A percentile compares a stretch with the other conserved stretches of the same genome.
These are phyloP conservation scores for Tephrocybe sp. DNA, from an alignment of 768 basidiomycete genomes.

Conservation along the genomic window DNA sequence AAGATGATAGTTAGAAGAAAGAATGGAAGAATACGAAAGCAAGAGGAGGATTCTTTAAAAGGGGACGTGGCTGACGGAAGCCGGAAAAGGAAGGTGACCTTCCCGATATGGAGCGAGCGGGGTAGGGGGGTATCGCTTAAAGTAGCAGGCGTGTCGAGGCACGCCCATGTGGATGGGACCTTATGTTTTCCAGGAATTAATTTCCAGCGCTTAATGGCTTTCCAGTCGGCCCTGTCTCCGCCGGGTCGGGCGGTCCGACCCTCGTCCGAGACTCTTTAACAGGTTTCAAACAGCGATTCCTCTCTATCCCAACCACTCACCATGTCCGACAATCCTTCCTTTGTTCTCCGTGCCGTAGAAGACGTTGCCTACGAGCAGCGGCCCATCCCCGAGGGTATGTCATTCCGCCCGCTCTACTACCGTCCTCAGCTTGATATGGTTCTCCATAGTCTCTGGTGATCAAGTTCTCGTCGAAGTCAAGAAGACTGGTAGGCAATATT, in stretches of 20 bases:
- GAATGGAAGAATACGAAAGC: neutral
- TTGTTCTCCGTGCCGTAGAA: constrained; percentile 71
- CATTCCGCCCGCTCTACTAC: neutral
- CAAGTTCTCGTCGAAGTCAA: constrained; percentile 90
- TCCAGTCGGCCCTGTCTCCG: constrained; percentile 10
- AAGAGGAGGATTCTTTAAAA: constrained; percentile 10
- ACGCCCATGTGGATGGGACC: neutral
- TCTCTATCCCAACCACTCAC: constrained; percentile 18
- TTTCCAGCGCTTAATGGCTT: neutral
- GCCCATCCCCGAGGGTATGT: constrained; percentile 70
- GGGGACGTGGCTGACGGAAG: constrained; percentile 11
- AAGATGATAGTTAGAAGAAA: constrained; percentile 15
- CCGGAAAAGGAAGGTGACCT: constrained; percentile 4
- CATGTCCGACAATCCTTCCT: constrained; percentile 79
- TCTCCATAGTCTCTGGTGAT: constrained; percentile 55
- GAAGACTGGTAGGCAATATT: constrained; percentile 69
- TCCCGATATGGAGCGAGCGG: neutral
- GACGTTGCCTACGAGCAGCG: constrained; percentile 72
- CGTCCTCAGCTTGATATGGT: neutral
- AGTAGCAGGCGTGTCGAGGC: neutral
- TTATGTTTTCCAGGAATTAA: neutral
- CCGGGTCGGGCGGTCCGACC: constrained; percentile 17
- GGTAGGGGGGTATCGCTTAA: neutral
- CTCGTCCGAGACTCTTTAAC: constrained; percentile 3
- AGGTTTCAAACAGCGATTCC: neutral